These are phyloP conservation scores for Agaricus subrufescens DNA, from an alignment of 768 basidiomycete genomes.

Conservation along the genomic window DNA sequence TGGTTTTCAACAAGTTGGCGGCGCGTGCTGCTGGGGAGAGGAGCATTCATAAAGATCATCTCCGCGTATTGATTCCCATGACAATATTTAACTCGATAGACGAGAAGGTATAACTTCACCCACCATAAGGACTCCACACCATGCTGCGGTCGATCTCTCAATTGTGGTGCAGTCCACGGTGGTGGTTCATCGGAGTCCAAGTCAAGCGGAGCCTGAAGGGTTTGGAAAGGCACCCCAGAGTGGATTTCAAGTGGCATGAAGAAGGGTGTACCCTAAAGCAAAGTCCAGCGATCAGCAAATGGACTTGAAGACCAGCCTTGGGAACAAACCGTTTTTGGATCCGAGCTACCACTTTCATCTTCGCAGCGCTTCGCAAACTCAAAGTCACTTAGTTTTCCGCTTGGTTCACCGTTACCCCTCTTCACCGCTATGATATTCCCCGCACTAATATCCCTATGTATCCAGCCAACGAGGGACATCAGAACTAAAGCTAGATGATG, in stretches of 20 bases:
- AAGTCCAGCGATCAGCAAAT: not conserved
- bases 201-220: too few species aligned
- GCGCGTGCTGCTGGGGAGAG: not conserved
- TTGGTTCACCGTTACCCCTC: not conserved
- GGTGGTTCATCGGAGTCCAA: too few species aligned
- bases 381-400: slow-evolving; percentile 8
- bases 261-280: slow-evolving; percentile 7
- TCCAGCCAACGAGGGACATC: slow-evolving; percentile 8
- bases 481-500: not conserved
- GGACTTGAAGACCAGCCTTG: not conserved
- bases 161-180: too few species aligned
- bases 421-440: slow-evolving; percentile 5
- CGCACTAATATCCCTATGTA: slow-evolving; percentile 8
- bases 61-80: not conserved
- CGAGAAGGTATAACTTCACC: slow-evolving; percentile 1
- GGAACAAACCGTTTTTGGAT: not conserved
- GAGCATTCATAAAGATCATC: not conserved
- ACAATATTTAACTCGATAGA: not conserved
- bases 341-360: not conserved
- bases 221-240: too few species aligned
- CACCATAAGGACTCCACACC: slow-evolving; percentile 9
- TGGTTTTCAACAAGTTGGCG: not conserved
- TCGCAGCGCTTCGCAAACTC: slow-evolving; percentile 10
- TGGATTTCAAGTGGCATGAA: slow-evolving; percentile 12
- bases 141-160: not conserved